These are phyloP conservation scores for Paralagenidium karlingii DNA, from an alignment of 352 stramenopile species.

Conservation along the genomic window DNA sequence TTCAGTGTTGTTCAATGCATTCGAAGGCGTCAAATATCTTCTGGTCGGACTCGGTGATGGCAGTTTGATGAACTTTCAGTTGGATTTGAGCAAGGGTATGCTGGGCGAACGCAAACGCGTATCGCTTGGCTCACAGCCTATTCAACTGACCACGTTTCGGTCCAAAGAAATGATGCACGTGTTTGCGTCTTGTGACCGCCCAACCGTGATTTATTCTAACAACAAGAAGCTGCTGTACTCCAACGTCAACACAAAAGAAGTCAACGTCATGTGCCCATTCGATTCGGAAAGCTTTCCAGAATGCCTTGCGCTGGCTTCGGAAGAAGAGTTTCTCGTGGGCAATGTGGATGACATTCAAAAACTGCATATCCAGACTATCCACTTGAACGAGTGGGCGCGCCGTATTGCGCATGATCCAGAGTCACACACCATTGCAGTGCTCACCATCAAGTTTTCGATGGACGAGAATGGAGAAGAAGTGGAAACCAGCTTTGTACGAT, in stretches of 20 bases:
- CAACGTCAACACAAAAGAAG: slow-evolving; percentile 88
- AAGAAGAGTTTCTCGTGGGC: slow-evolving; percentile 91
- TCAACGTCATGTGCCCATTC: slow-evolving; percentile 90
- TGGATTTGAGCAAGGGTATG: slow-evolving; percentile 30
- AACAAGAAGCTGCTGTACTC: slow-evolving; percentile 96
- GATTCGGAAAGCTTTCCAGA: slow-evolving; percentile 88
- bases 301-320: slow-evolving; percentile 92
- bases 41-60: slow-evolving; percentile 96
- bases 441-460: slow-evolving; percentile 69
- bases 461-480: slow-evolving; percentile 78
- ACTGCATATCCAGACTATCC: slow-evolving; percentile 95
- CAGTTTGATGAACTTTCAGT: slow-evolving; percentile 88
- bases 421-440: slow-evolving; percentile 71
- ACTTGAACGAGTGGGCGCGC: slow-evolving; percentile 88
- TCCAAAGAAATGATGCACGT: slow-evolving; percentile 91
- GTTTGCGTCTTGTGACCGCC: slow-evolving; percentile 93
- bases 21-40: slow-evolving; percentile 83
- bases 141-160: slow-evolving; percentile 87
- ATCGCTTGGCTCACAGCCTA: slow-evolving; percentile 90
- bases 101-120: slow-evolving; percentile 88
- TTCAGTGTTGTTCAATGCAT: slow-evolving; percentile 81
- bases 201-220: slow-evolving; percentile 95
- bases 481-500: slow-evolving; percentile 84
- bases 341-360: slow-evolving; percentile 99
- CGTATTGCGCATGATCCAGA: slow-evolving; percentile 81